Conservation (phyloP, 441 rosid species). For the Macaranga tanarius region DNA sequence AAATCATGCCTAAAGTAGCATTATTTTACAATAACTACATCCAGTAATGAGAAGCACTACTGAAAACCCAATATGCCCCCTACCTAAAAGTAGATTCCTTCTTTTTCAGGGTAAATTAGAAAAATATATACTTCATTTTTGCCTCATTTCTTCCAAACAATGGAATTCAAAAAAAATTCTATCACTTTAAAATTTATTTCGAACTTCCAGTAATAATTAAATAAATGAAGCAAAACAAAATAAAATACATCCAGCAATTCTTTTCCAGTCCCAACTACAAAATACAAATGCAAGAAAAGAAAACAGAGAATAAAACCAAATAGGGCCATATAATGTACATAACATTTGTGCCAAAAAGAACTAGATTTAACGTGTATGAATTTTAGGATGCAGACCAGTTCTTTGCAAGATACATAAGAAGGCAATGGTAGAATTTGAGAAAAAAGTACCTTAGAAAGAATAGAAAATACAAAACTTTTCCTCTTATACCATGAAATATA, state of each 20-base stretch:
- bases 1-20: too few species aligned
- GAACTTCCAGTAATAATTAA: not conserved
- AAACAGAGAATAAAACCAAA: not conserved
- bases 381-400: not conserved
- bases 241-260: not conserved
- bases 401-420: slow-evolving; percentile 11
- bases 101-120: not conserved
- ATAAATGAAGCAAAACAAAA: not conserved
- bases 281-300: not conserved
- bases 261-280: not conserved
- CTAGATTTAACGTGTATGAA: not conserved
- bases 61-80: too few species aligned
- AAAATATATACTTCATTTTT: too few species aligned
- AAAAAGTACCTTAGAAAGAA: slow-evolving; percentile 6
- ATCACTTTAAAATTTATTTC: too few species aligned
- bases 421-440: not conserved
- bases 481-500: slow-evolving; percentile 4
- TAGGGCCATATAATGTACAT: not conserved
- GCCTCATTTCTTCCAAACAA: not conserved
- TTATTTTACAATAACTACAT: too few species aligned
- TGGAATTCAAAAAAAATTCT: not conserved
- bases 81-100: not conserved
- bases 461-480: slow-evolving; percentile 3
- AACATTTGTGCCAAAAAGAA: not conserved
- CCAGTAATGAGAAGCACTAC: too few species aligned